These are phyloP conservation scores for Breynia disticha DNA, from an alignment of 441 rosid species.

Conservation along the genomic window DNA sequence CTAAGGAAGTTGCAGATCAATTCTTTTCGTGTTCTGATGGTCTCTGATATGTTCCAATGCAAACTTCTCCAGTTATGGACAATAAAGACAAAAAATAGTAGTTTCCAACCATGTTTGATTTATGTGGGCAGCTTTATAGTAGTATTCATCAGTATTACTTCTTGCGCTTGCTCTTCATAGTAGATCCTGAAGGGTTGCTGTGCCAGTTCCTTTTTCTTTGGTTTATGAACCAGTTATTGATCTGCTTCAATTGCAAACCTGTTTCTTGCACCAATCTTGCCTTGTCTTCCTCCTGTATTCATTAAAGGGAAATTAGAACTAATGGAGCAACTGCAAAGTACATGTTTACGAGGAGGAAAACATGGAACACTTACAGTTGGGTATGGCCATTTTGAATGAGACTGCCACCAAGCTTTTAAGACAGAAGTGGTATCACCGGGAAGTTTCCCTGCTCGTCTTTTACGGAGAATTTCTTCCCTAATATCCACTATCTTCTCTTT, in stretches of 20 bases:
- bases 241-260: slow-evolving; percentile 90
- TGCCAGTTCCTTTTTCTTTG: slow-evolving; percentile 98
- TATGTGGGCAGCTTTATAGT: too few relatives aligned
- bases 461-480: slow-evolving; percentile 92
- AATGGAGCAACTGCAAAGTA: background rate
- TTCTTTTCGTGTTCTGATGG: background rate
- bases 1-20: background rate
- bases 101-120: too few relatives aligned
- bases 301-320: background rate
- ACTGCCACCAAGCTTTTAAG: slow-evolving; percentile 92
- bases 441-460: slow-evolving; percentile 94
- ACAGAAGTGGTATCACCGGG: slow-evolving; percentile 94
- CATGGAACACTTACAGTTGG: slow-evolving; percentile 57
- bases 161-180: slow-evolving; percentile 79
- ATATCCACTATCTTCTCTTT: slow-evolving; percentile 92
- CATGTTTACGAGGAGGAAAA: background rate
- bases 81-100: background rate
- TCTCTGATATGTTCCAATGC: background rate
- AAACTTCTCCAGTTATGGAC: background rate
- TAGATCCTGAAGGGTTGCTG: slow-evolving; percentile 83
- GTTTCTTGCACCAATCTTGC: slow-evolving; percentile 90
- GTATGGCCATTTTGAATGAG: slow-evolving; percentile 96
- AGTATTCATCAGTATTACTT: slow-evolving; percentile 21
- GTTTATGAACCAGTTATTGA: slow-evolving; percentile 96
- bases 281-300: slow-evolving; percentile 86